A percentile compares a stretch with the other conserved stretches of the same genome.
Conservation (phyloP, 2,329 filamentous ascomycete genomes). For the Stylonectria norvegica region DNA sequence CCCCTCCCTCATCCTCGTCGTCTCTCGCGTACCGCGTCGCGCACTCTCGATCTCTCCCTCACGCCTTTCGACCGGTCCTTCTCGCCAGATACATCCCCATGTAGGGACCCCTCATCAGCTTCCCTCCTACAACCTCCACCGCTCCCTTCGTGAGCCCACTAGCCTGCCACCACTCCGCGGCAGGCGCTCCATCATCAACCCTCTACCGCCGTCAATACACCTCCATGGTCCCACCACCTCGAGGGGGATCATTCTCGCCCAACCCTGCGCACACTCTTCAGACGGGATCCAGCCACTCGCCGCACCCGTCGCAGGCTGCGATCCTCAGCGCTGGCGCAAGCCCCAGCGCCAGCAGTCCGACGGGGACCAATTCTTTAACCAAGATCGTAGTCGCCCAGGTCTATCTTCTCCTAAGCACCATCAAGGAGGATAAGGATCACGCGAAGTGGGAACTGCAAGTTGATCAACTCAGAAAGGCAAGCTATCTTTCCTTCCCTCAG, state of each 20-base stretch:
- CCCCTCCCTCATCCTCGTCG: slow-evolving; percentile 14
- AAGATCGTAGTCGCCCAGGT: slow-evolving; percentile 96
- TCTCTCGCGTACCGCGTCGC: slow-evolving; percentile 22
- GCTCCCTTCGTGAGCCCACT: slow-evolving; percentile 27
- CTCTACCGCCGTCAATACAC: slow-evolving; percentile 35
- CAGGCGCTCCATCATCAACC: slow-evolving; percentile 34
- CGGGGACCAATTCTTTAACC: slow-evolving; percentile 65
- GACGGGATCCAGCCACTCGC: slow-evolving; percentile 54
- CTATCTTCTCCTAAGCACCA: slow-evolving; percentile 86
- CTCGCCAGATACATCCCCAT: slow-evolving; percentile 27
- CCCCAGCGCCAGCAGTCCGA: slow-evolving; percentile 60
- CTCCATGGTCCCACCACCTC: slow-evolving; percentile 58
- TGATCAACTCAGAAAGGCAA: slow-evolving; percentile 87
- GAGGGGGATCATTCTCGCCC: slow-evolving; percentile 63
- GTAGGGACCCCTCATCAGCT: slow-evolving; percentile 31
- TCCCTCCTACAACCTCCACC: slow-evolving; percentile 26
- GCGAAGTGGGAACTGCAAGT: slow-evolving; percentile 90
- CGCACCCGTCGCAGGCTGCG: slow-evolving; percentile 55
- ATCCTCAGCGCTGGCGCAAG: slow-evolving; percentile 58
- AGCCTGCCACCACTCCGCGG: slow-evolving; percentile 35
- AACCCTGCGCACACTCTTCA: slow-evolving; percentile 57
- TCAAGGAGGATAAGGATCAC: slow-evolving; percentile 89
- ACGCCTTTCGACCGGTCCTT: slow-evolving; percentile 15
- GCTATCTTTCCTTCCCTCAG: slow-evolving; percentile 19
- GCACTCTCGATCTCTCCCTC: slow-evolving; percentile 14